Base-by-base conservation (phyloP, 83 land plant species). In the Larix sibirica region DNA sequence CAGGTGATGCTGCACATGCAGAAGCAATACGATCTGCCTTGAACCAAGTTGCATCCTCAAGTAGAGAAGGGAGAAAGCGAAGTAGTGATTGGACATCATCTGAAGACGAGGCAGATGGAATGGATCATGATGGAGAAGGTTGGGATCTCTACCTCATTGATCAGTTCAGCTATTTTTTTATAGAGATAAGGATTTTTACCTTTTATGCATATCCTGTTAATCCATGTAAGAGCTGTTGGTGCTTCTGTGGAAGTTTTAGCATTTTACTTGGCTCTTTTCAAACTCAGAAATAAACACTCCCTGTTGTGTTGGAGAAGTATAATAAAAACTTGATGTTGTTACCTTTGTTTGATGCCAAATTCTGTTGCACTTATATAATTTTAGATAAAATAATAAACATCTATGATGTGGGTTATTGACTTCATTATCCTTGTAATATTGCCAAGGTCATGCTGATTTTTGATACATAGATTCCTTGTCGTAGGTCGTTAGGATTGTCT, bases 11-110 rank as follows among this genome's bases (percentile, higher is more conserved):
- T 21, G 79, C 73, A 42, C 93, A 93, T 81, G 98, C 96, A 16
- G 98, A 95, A 65, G 94, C 94, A 60, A 87, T 95, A 33, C 71
- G 85, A 54, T 78, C 82, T 62, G 98, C 96, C 20, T 89, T 95
- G 74, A 87, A 54, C 82, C 89, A 90, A 86, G 94, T 94, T 73
- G 98, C 94, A 75, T 90, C 96, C 21, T 87, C 94, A 70, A 91
- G 95, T 79, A 81, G 62, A 33, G 54, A 75, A 14, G 76, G 56
- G 5, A 16, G 23, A 23, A 13, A 1, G 58, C 83, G 80, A 62
- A 84, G 89, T 3, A 81, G 86, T 65, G 92, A 90, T 81, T 86
- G 74, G 42, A 80, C 90, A 80, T 89, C 90, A n/a, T 91, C 95
- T 83, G 93, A 93, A 26, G 93, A 93, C 82, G 93, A 93, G 76